Percentiles rank a stretch among this genome's conserved stretches.
These are phyloP conservation scores for Boletus rufocinnamomeus DNA, from an alignment of 768 basidiomycete genomes.

Conservation along the genomic window DNA sequence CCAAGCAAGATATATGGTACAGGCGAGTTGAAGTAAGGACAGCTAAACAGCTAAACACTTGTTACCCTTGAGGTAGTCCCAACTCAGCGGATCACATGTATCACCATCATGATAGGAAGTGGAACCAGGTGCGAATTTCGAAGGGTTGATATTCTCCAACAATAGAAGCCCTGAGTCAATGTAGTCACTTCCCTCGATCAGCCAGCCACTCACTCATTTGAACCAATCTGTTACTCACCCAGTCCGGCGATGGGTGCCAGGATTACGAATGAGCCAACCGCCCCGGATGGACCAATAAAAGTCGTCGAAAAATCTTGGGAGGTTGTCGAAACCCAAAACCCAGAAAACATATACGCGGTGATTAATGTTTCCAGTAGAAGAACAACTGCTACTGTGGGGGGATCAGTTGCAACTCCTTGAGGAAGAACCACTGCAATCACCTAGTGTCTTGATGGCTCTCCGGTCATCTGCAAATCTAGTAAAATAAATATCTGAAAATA, in stretches of 20 bases:
- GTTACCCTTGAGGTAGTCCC: no score
- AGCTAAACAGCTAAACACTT: no score
- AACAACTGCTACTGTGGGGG: slow-evolving; percentile 5
- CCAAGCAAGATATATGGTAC: no score
- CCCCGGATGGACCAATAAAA: not conserved
- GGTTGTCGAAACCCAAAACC: slow-evolving; percentile 10
- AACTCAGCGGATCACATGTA: no score
- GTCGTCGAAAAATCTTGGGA: no score
- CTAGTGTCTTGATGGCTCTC: slow-evolving; percentile 15
- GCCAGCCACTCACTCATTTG: not conserved
- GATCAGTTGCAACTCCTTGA: not conserved
- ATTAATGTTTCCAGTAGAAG: slow-evolving; percentile 22
- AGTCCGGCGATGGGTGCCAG: slow-evolving; percentile 14
- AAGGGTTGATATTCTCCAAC: no score
- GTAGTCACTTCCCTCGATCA: not conserved
- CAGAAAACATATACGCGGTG: slow-evolving; percentile 12
- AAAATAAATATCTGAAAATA: slow-evolving; percentile 21
- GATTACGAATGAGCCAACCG: no score
- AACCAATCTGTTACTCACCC: slow-evolving; percentile 10
- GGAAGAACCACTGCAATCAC: not conserved
- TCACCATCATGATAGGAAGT: no score
- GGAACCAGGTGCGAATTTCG: no score
- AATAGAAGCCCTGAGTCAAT: no score
- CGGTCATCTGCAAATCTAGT: slow-evolving; percentile 18
- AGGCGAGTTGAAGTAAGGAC: no score